Evolutionary conservation across 2,329 filamentous ascomycete species (phyloP), one percentile per base, ranked within the genome.

Genomic region (Cladosporium sp.): DNA sequence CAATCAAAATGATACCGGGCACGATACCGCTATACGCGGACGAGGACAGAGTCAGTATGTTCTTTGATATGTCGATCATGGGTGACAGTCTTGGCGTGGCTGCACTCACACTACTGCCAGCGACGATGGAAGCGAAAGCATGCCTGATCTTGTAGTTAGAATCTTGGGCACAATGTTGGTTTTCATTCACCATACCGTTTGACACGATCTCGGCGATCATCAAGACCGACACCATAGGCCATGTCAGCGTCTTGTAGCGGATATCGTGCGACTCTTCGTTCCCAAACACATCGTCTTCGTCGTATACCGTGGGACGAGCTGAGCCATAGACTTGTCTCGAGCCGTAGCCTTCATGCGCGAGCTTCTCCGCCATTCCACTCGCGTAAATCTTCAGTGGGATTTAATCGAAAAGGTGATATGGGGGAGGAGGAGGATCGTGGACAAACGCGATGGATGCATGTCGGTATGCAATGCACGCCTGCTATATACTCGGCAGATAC

Each of bases 201-300:
- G 74, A 77, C 1, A 83, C 79, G 58, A 82, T 82, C 67, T 83
- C 81, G 14, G 81, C 78, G 51, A 83, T 81, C 80, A 83, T 83
- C 60, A 83, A 71, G 5, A 81, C 69, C 3, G 80, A 75, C 3
- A 82, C 80, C 37, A 82, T 70, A 38, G 74, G 77, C 81, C 80
- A 83, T 19, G 75, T 76, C 12, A 83, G 66, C 0, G 78, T 82
- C 64, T 82, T 82, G 72, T 83, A 84, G 61, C 80, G 78, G 68
- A 83, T 83, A 57, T 73, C 64, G 45, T 73, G 70, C 17, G 62
- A 63, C 36, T 69, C 70, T 59, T 74, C 71, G 55, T 72, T 64
- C 1, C 76, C 77, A 63, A 79, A 78, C 30, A 79, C 74, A 56
- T 78, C 77, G n/a, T 60, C 59, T 37, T 66, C 59, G 52, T 68